phyloP scores from a whole-genome alignment of 2,329 filamentous ascomycete species.

The Botrytis fabae region DNA sequence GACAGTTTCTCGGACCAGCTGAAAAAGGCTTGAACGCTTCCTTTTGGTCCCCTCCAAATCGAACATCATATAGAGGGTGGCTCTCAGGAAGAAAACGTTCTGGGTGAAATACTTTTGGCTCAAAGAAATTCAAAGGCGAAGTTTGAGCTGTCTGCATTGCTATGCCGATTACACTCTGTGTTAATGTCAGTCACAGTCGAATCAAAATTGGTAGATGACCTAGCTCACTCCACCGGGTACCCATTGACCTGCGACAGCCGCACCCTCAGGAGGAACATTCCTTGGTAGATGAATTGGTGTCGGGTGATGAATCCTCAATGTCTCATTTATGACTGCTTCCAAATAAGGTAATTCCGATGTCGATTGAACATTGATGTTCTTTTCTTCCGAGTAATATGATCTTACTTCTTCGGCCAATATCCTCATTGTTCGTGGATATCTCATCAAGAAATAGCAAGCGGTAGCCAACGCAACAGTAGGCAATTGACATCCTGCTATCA shows the following conservation, averaged over 20 bases:
- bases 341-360: slow-evolving; percentile 14
- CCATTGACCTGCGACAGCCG: slow-evolving; percentile 18
- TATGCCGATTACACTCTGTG: slow-evolving; percentile 2
- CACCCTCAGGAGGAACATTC: slow-evolving; percentile 15
- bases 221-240: slow-evolving; percentile 20
- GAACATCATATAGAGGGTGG: slow-evolving; percentile 4
- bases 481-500: slow-evolving; percentile 26
- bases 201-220: background rate
- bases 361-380: slow-evolving; percentile 43
- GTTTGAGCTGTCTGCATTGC: slow-evolving; percentile 8
- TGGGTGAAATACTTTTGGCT: slow-evolving; percentile 13
- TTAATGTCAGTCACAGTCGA: background rate
- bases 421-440: slow-evolving; percentile 38
- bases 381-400: slow-evolving; percentile 40
- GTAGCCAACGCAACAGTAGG: slow-evolving; percentile 27
- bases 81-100: background rate
- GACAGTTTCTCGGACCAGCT: background rate
- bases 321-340: slow-evolving; percentile 22
- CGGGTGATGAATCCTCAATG: slow-evolving; percentile 24
- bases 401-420: slow-evolving; percentile 46
- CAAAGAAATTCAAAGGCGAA: background rate
- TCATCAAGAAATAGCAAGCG: slow-evolving; percentile 33
- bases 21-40: slow-evolving; percentile 16
- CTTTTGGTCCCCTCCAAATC: slow-evolving; percentile 5
- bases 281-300: slow-evolving; percentile 16